Evolutionary conservation across 257 asterid genomes (phyloP).

Genomic region (Ilex aquifolium): DNA sequence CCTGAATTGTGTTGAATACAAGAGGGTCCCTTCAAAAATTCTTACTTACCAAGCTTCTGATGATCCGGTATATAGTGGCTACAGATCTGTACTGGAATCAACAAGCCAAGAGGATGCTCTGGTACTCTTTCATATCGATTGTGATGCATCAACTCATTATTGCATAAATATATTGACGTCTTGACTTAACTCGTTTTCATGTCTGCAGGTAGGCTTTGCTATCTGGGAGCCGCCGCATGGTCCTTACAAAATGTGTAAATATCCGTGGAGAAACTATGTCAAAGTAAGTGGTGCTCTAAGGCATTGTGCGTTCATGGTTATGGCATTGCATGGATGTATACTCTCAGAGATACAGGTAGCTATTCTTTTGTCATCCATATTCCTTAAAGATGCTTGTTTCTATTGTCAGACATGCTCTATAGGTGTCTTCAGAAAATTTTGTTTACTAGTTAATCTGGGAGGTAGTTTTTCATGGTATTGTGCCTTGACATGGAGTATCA

Average conservation of each 20-base stretch:
- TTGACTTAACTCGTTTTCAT: background rate
- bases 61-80: slow-evolving; percentile 59
- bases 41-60: slow-evolving; percentile 42
- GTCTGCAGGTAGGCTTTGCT: slow-evolving; percentile 55
- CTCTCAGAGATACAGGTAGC: slow-evolving; percentile 79
- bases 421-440: too few species aligned
- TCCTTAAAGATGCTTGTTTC: background rate
- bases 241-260: slow-evolving; percentile 42
- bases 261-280: slow-evolving; percentile 60
- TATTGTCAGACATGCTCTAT: background rate
- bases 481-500: too few species aligned
- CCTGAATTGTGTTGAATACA: slow-evolving; percentile 39
- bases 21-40: slow-evolving; percentile 43
- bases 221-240: slow-evolving; percentile 85
- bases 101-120: slow-evolving; percentile 55
- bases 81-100: slow-evolving; percentile 66
- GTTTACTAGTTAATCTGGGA: too few species aligned
- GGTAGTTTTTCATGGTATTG: too few species aligned
- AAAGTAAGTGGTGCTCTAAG: slow-evolving; percentile 58
- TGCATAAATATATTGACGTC: background rate
- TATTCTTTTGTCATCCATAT: background rate
- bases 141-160: background rate
- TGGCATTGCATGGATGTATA: slow-evolving; percentile 85
- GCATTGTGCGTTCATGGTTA: slow-evolving; percentile 71
- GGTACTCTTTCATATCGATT: slow-evolving; percentile 25